phyloP scores from a whole-genome alignment of 176 grass and related monocot genomes.

The Puccinellia tenuiflora region DNA sequence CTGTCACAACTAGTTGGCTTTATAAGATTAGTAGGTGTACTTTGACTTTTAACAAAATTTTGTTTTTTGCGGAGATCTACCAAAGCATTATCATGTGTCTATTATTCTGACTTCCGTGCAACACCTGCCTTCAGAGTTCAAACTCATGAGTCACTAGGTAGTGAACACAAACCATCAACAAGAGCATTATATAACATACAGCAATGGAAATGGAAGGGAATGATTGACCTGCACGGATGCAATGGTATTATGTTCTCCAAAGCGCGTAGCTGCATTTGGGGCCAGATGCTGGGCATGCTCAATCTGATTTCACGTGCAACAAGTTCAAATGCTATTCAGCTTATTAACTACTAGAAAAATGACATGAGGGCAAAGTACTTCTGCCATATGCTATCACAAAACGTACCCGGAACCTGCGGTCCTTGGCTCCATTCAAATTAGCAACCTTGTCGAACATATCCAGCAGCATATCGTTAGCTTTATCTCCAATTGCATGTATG shows the following conservation, averaged over 20 bases:
- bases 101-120: neutral
- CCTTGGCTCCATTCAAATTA: conserved; percentile 59
- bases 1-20: neutral
- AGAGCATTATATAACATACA: neutral
- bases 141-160: neutral
- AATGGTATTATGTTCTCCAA: conserved; percentile 66
- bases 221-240: conserved; percentile 75
- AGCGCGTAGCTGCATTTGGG: conserved; percentile 49
- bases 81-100: neutral
- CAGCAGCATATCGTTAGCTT: conserved; percentile 79
- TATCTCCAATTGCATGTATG: conserved; percentile 95
- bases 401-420: conserved; percentile 73
- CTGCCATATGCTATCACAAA: conserved; percentile 9
- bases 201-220: neutral
- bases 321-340: conserved; percentile 9
- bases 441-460: conserved; percentile 55
- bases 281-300: conserved; percentile 91
- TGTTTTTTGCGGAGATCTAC: too few species aligned
- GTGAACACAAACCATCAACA: neutral
- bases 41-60: too few species aligned
- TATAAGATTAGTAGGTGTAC: neutral
- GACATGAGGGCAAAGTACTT: neutral
- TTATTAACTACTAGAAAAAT: neutral
- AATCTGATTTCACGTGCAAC: conserved; percentile 47
- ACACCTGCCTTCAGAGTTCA: neutral